Evolutionary conservation across 495 filamentous ascomycete genomes (phyloP).

Genomic region (Ramalina peruviana): DNA sequence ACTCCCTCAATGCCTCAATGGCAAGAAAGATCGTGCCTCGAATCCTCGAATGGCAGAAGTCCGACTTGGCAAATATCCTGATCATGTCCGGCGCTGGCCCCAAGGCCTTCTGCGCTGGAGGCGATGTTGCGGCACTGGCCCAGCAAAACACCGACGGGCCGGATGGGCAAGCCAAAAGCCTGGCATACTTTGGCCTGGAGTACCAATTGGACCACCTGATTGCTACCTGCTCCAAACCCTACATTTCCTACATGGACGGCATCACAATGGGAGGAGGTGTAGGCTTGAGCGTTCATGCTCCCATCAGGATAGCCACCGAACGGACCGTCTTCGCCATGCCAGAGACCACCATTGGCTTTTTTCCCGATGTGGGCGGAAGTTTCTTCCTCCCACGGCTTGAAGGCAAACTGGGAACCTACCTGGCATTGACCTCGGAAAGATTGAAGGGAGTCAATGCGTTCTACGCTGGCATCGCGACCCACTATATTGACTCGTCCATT

Average conservation of each 20-base stretch:
- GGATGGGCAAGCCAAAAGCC: constrained; percentile 48
- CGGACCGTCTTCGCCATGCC: constrained; percentile 94
- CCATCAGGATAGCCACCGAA: constrained; percentile 92
- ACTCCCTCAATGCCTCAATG: constrained; percentile 89
- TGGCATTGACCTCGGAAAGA: constrained; percentile 73
- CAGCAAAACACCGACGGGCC: constrained; percentile 50
- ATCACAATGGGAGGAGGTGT: constrained; percentile 98
- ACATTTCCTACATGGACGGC: constrained; percentile 92
- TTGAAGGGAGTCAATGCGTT: constrained; percentile 72
- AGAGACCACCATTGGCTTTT: constrained; percentile 94
- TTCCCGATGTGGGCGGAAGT: constrained; percentile 89
- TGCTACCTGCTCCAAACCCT: constrained; percentile 87
- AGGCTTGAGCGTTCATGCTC: constrained; percentile 84
- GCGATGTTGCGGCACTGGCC: constrained; percentile 72
- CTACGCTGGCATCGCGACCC: constrained; percentile 74
- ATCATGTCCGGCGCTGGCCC: constrained; percentile 79
- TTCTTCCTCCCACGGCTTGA: constrained; percentile 90
- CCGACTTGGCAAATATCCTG: constrained; percentile 80
- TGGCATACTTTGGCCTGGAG: constrained; percentile 79
- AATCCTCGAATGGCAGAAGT: constrained; percentile 80
- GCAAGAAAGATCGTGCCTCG: constrained; percentile 78
- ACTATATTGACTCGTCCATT: constrained; percentile 83
- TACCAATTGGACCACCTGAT: constrained; percentile 90
- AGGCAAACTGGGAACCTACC: constrained; percentile 72
- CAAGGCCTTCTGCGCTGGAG: constrained; percentile 83